phyloP scores from a whole-genome alignment of 2,329 filamentous ascomycete genomes.

The Cyphellophora europaea region DNA sequence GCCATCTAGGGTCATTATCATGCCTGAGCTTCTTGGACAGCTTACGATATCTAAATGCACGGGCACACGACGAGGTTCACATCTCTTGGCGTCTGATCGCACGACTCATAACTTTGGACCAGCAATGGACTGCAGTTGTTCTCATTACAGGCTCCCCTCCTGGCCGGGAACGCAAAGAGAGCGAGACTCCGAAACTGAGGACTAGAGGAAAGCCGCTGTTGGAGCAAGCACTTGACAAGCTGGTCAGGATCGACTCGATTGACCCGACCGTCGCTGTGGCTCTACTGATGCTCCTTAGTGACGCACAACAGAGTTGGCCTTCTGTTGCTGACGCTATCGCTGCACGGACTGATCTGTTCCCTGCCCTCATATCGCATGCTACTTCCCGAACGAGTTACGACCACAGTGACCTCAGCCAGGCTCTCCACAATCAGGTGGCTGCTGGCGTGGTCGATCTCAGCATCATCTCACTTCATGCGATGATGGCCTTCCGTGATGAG shows the following conservation, averaged over 20 bases:
- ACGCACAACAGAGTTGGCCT: constrained; percentile 89
- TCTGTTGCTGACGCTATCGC: constrained; percentile 80
- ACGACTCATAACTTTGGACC: constrained; percentile 74
- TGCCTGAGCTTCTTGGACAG: constrained; percentile 66
- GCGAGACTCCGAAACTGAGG: constrained; percentile 26
- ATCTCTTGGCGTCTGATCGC: constrained; percentile 79
- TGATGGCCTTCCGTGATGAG: constrained; percentile 64
- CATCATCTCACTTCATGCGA: constrained; percentile 81
- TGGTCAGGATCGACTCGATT: constrained; percentile 57
- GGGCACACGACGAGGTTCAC: constrained; percentile 24
- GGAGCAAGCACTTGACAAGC: constrained; percentile 59
- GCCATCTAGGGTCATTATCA: constrained; percentile 72
- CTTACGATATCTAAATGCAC: constrained; percentile 1
- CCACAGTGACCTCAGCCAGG: constrained; percentile 41
- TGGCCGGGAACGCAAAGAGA: constrained; percentile 56
- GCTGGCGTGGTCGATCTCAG: constrained; percentile 79
- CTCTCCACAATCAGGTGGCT: constrained; percentile 60
- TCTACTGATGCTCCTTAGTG: constrained; percentile 76
- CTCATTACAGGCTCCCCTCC: constrained; percentile 82
- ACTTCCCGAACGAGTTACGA: constrained; percentile 36
- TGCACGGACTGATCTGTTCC: constrained; percentile 64
- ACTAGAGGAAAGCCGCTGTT: constrained; percentile 58
- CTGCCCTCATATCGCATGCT: constrained; percentile 62
- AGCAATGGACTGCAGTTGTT: constrained; percentile 94
- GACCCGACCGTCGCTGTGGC: constrained; percentile 59